Evolutionary conservation across 1,139 yeast species (phyloP), one percentile per base, ranked within the genome.

Genomic region (Zhuliangozyma parablackwelliae): DNA sequence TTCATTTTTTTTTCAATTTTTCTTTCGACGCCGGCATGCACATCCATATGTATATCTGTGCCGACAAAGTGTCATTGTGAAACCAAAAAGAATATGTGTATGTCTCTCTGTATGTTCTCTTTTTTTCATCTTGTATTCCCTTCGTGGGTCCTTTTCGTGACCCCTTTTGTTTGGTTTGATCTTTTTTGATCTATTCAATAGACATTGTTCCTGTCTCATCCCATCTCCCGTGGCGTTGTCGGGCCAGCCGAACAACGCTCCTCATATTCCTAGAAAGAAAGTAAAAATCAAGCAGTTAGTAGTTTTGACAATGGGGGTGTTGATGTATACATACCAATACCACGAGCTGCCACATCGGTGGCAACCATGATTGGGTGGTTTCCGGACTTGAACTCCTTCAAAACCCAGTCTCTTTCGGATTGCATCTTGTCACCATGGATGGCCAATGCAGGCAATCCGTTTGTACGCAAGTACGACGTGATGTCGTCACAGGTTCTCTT

Each of bases 321-420:
- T 16, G 28, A 48, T 50, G 47, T 45, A 65, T 65, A 86, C 97
- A 71, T 88, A 89, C 96, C 98, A 75, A 92, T 90, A 81, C 98
- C 98, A 79, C 98, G 88, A 50, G 98, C 96, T 45, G 98, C 98
- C 64, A 92, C 98, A 68, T 92, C 98, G 51, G 98, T 92, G 47
- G 98, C 98, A 61, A 90, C 96, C 97, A 92, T 89, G 58, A 92
- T 84, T 49, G 97, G 96, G 40, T 95, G 81, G 62, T 82, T 84
- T 51, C 97, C 97, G 44, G 80, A 62, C 75, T 84, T 86, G 75
- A 92, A 92, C 68, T 92, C 96, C 51, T 72, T 76, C 66, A 92
- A 75, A 51, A 92, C 98, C 97, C 97, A 92, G 69, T 92, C 98
- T 76, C 98, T 90, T 70, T 92, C 98, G 60, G 82, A 79, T 73